Evolutionary conservation across 2,329 filamentous ascomycete genomes (phyloP).

Genomic region (Fusarium dimerum): DNA sequence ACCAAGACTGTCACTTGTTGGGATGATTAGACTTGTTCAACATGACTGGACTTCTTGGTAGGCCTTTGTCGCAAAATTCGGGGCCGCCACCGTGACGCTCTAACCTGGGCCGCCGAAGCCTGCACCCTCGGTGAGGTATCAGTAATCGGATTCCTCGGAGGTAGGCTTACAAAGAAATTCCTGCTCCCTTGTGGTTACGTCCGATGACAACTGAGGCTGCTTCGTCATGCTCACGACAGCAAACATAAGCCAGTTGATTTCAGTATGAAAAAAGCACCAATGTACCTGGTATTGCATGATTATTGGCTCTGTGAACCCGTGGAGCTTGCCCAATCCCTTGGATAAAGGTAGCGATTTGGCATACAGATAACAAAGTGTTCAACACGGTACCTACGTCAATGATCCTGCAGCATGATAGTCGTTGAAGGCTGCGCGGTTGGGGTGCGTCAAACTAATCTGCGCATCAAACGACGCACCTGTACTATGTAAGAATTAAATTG

Average conservation of each 20-base stretch:
- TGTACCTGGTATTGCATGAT: neutral
- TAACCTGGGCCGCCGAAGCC: conserved; percentile 21
- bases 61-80: conserved; percentile 4
- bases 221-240: conserved; percentile 24
- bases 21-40: conserved; percentile 3
- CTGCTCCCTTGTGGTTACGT: conserved; percentile 10
- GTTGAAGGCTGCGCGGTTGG: neutral
- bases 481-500: too few species aligned
- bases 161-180: conserved; percentile 19
- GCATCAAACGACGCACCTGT: neutral
- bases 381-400: too few species aligned
- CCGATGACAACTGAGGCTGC: conserved; percentile 19
- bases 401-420: too few species aligned
- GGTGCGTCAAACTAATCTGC: neutral
- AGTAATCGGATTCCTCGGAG: conserved; percentile 24
- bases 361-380: too few species aligned
- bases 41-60: conserved; percentile 2
- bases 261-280: neutral
- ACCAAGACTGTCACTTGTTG: conserved; percentile 25
- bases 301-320: neutral
- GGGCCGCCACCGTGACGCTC: conserved; percentile 19
- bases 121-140: conserved; percentile 27
- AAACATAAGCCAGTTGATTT: neutral
- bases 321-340: too few species aligned
- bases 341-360: too few species aligned